Percentiles rank a stretch among this genome's conserved stretches.
phyloP scores from a whole-genome alignment of 164 flowering plant genomes.

The Chimonanthus salicifolius region DNA sequence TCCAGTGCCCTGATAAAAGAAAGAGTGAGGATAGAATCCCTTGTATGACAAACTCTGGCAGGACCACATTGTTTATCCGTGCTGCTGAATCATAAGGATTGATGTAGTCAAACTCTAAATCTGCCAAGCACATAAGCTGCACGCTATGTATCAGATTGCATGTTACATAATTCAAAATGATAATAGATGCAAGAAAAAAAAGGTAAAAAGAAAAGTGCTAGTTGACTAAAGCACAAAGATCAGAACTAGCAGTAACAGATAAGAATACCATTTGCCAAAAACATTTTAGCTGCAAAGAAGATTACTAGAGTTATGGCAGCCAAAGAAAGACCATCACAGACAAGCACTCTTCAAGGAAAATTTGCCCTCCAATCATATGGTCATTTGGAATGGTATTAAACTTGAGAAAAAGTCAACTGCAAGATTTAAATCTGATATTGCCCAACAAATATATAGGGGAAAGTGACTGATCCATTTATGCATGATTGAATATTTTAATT shows the following conservation, averaged over 20 bases:
- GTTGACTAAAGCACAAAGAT: neutral
- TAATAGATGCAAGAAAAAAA: neutral
- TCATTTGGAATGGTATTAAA: too few species aligned
- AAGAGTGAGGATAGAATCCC: constrained; percentile 57
- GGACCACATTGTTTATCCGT: constrained; percentile 62
- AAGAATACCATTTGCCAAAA: neutral
- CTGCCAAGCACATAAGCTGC: constrained; percentile 98
- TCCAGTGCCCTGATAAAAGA: constrained; percentile 86
- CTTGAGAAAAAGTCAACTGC: too few species aligned
- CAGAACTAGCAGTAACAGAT: neutral
- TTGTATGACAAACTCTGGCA: constrained; percentile 75
- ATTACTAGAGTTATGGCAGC: too few species aligned
- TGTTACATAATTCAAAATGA: neutral
- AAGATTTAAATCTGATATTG: too few species aligned
- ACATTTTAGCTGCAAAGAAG: neutral
- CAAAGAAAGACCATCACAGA: too few species aligned
- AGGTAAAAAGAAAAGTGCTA: neutral
- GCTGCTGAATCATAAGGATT: constrained; percentile 92
- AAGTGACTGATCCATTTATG: too few species aligned
- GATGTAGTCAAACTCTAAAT: constrained; percentile 91
- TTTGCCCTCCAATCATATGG: too few species aligned
- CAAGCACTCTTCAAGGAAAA: too few species aligned
- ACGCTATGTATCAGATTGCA: constrained; percentile 21
- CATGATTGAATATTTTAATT: too few species aligned
- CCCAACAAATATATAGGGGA: too few species aligned